These are phyloP conservation scores for Russula virescens DNA, from an alignment of 768 basidiomycete species.

Conservation along the genomic window DNA sequence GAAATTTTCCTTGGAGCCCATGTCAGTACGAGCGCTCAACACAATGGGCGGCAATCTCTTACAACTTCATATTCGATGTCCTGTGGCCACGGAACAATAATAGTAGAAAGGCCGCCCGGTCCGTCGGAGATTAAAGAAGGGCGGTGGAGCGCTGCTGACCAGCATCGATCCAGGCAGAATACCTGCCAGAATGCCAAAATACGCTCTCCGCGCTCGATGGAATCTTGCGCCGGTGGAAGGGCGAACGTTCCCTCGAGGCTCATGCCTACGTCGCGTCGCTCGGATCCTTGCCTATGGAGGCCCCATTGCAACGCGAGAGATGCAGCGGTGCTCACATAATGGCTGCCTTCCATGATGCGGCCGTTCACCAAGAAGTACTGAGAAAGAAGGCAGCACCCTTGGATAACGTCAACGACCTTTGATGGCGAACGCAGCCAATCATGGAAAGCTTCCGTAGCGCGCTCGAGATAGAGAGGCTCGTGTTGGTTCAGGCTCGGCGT, in stretches of 20 bases:
- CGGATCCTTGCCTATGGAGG: conserved; percentile 45
- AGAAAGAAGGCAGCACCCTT: conserved; percentile 69
- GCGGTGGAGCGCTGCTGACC: conserved; percentile 69
- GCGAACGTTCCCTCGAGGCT: conserved; percentile 37
- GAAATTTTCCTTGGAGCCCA: conserved; percentile 47
- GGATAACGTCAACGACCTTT: conserved; percentile 63
- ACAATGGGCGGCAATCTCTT: conserved; percentile 27
- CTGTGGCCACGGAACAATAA: conserved; percentile 75
- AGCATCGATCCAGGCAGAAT: conserved; percentile 73
- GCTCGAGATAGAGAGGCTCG: conserved; percentile 64
- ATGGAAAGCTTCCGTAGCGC: conserved; percentile 55
- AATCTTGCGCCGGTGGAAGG: conserved; percentile 52
- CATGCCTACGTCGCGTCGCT: conserved; percentile 29
- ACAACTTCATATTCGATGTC: conserved; percentile 67
- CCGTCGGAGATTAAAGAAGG: conserved; percentile 63
- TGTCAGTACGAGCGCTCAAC: neutral
- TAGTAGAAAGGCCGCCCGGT: conserved; percentile 48
- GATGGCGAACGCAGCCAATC: conserved; percentile 54
- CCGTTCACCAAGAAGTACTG: conserved; percentile 74
- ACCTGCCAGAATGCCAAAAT: conserved; percentile 81
- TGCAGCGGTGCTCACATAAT: conserved; percentile 69
- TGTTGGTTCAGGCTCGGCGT: conserved; percentile 64
- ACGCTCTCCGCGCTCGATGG: conserved; percentile 61
- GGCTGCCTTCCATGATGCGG: conserved; percentile 69
- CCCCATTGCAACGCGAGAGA: conserved; percentile 69